A percentile compares a stretch with the other conserved stretches of the same genome.
These are phyloP conservation scores for Isabelozyma heimii DNA, from an alignment of 805 yeast species.

Conservation along the genomic window DNA sequence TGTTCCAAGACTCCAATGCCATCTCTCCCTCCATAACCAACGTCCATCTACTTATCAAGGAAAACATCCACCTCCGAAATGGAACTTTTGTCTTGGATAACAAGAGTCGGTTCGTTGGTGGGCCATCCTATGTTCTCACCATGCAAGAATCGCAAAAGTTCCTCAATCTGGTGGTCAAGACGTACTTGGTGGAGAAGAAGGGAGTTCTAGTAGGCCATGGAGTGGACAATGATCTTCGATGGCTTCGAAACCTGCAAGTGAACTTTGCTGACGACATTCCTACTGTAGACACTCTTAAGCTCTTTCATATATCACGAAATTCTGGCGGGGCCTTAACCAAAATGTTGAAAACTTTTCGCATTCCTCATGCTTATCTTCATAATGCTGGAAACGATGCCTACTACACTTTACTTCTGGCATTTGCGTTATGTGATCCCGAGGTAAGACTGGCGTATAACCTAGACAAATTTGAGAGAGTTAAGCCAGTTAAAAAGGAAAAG, in stretches of 20 bases:
- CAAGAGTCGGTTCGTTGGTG: conserved; percentile 49
- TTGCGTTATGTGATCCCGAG: conserved; percentile 51
- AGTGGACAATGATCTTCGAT: conserved; percentile 50
- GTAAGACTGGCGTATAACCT: conserved; percentile 18
- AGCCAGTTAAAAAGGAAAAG: background rate
- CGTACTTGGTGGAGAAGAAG: conserved; percentile 33
- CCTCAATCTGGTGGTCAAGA: conserved; percentile 41
- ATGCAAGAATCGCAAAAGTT: conserved; percentile 33
- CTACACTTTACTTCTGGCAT: conserved; percentile 52
- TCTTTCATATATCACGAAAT: conserved; percentile 41
- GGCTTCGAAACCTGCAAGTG: conserved; percentile 49
- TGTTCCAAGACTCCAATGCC: conserved; percentile 46
- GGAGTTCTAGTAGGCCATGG: conserved; percentile 58
- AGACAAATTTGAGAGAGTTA: conserved; percentile 7
- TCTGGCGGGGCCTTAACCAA: conserved; percentile 45
- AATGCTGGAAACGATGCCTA: conserved; percentile 75
- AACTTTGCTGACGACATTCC: conserved; percentile 33
- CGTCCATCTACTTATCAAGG: conserved; percentile 45
- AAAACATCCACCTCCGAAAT: conserved; percentile 38
- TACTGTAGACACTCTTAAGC: conserved; percentile 46
- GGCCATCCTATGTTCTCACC: conserved; percentile 43
- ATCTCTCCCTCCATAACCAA: conserved; percentile 41
- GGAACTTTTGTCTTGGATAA: conserved; percentile 55
- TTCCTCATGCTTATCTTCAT: conserved; percentile 61
- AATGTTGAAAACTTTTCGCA: conserved; percentile 41